These are phyloP conservation scores for Massariosphaeria phaeospora DNA, from an alignment of 495 filamentous ascomycete species.

Conservation along the genomic window DNA sequence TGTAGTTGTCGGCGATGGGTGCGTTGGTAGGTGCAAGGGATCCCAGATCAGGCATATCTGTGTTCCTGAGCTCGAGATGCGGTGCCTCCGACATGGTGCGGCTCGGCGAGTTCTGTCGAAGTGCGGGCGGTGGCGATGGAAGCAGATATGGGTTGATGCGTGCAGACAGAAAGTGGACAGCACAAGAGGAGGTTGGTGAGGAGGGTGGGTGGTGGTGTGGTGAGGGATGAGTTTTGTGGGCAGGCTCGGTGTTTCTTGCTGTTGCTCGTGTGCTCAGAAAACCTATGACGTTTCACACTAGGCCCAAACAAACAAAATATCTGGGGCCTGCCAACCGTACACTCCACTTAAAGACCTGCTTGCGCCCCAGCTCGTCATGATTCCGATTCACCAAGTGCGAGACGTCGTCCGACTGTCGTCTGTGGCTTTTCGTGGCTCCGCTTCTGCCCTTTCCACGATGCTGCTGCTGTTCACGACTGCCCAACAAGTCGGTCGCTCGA, in stretches of 20 bases:
- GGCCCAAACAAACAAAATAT: background rate
- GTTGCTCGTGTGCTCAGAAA: constrained; percentile 15
- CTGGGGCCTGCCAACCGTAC: constrained; percentile 2
- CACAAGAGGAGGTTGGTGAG: background rate
- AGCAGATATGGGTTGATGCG: background rate
- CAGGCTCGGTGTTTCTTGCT: background rate
- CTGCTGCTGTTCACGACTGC: too few relatives aligned
- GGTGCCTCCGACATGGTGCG: constrained; percentile 30
- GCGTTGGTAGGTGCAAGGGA: constrained; percentile 24
- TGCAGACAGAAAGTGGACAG: background rate
- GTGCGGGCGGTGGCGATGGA: background rate
- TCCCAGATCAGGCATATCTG: constrained; percentile 22
- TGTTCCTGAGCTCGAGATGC: constrained; percentile 28
- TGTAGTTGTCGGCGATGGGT: constrained; percentile 14
- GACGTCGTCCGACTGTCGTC: too few relatives aligned
- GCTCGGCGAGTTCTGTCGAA: too few relatives aligned
- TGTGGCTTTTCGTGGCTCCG: background rate
- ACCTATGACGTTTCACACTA: constrained; percentile 26
- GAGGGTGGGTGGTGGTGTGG: background rate
- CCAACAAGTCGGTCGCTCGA: too few relatives aligned
- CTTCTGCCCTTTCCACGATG: too few relatives aligned
- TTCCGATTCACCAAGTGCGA: too few relatives aligned
- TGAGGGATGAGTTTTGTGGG: constrained; percentile 2
- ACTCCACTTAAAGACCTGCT: too few relatives aligned
- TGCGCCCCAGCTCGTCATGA: too few relatives aligned